Percentiles rank a stretch among this genome's conserved stretches.
Evolutionary conservation across 768 basidiomycete species (phyloP).

Genomic region (Imleria badia): DNA sequence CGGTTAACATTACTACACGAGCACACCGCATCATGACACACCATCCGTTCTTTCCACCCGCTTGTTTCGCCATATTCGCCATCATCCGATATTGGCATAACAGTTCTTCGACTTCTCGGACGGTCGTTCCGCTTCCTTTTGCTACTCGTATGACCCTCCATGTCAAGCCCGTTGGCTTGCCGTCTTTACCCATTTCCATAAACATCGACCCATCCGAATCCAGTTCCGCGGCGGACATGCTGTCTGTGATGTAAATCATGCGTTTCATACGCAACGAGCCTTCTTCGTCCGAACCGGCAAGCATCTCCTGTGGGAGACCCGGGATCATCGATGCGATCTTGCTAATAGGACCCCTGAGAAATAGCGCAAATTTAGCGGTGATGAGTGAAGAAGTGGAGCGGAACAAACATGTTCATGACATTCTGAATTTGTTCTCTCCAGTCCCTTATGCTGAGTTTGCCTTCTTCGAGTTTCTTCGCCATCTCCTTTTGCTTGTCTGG

Average conservation of each 20-base stretch:
- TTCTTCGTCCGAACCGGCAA: slow-evolving; percentile 94
- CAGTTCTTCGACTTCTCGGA: slow-evolving; percentile 97
- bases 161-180: slow-evolving; percentile 83
- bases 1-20: slow-evolving; percentile 5
- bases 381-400: slow-evolving; percentile 1
- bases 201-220: slow-evolving; percentile 94
- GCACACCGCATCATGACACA: slow-evolving; percentile 32
- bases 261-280: slow-evolving; percentile 89
- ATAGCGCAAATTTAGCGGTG: slow-evolving; percentile 4
- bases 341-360: slow-evolving; percentile 89
- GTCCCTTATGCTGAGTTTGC: slow-evolving; percentile 94
- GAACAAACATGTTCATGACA: slow-evolving; percentile 93
- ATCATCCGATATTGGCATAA: slow-evolving; percentile 98
- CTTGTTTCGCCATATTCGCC: slow-evolving; percentile 98
- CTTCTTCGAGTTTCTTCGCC: slow-evolving; percentile 96
- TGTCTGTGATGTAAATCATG: slow-evolving; percentile 98
- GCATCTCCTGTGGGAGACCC: slow-evolving; percentile 86
- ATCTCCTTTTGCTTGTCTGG: slow-evolving; percentile 98
- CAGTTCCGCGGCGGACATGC: slow-evolving; percentile 91
- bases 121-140: slow-evolving; percentile 88
- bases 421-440: slow-evolving; percentile 98
- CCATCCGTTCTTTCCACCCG: slow-evolving; percentile 97
- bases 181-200: slow-evolving; percentile 80
- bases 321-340: slow-evolving; percentile 99
- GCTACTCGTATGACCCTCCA: slow-evolving; percentile 91